These are phyloP conservation scores for Aphanomyces euteiches DNA, from an alignment of 352 stramenopile genomes.

Conservation along the genomic window DNA sequence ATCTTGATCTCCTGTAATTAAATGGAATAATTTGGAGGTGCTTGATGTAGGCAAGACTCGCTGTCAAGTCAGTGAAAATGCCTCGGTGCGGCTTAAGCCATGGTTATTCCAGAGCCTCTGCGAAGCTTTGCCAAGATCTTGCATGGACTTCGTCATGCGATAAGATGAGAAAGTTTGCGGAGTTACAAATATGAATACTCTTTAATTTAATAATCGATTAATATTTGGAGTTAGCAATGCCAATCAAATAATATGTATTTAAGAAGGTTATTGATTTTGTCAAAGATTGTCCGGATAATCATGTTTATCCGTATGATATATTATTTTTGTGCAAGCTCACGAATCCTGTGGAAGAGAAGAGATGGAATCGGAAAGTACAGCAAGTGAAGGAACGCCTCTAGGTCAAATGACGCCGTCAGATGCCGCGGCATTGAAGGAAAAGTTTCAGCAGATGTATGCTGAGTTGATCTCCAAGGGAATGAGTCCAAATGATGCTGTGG, in stretches of 20 bases:
- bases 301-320: not conserved
- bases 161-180: not conserved
- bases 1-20: too few species aligned
- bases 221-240: not conserved
- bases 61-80: too few species aligned
- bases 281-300: not conserved
- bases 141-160: too few species aligned
- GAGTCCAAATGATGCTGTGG: constrained; percentile 58
- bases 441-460: constrained; percentile 55
- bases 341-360: not conserved
- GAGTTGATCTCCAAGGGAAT: constrained; percentile 49
- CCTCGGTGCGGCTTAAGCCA: too few species aligned
- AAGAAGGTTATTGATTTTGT: not conserved
- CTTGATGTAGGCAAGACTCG: too few species aligned
- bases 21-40: too few species aligned
- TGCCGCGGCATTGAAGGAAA: constrained; percentile 35
- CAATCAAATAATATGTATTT: not conserved
- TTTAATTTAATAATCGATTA: not conserved
- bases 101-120: too few species aligned
- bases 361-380: not conserved
- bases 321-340: not conserved
- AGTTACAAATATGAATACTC: not conserved
- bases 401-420: not conserved
- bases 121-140: too few species aligned
- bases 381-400: not conserved